Percentiles rank a stretch among this genome's conserved stretches.
phyloP scores from a whole-genome alignment of 768 basidiomycete species.

The Udeniomyces megalosporus region DNA sequence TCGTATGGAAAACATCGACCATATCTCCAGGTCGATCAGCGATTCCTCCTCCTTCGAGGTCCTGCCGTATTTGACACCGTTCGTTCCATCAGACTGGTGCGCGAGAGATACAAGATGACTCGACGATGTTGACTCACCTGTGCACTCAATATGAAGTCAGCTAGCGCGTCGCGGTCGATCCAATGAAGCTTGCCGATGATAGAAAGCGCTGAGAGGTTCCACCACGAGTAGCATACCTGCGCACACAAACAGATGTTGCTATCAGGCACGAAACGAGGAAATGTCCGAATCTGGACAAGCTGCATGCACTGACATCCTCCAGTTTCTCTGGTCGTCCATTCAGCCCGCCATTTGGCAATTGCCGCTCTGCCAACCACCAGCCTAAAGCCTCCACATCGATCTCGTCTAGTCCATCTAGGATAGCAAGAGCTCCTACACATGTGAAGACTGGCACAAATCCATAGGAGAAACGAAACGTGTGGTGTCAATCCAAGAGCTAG shows the following conservation, averaged over 20 bases:
- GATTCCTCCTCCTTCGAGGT: conserved; percentile 78
- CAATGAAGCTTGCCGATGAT: conserved; percentile 68
- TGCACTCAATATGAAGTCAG: conserved; percentile 68
- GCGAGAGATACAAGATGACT: not conserved
- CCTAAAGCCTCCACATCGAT: conserved; percentile 63
- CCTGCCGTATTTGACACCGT: conserved; percentile 37
- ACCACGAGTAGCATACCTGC: conserved; percentile 94
- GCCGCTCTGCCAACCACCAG: conserved; percentile 90
- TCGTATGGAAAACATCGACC: conserved; percentile 93
- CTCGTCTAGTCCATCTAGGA: conserved; percentile 60
- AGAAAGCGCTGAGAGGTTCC: conserved; percentile 77
- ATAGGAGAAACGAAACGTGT: no score
- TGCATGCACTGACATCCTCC: conserved; percentile 62
- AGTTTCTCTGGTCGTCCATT: conserved; percentile 97
- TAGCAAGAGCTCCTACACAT: conserved; percentile 74
- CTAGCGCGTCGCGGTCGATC: conserved; percentile 70
- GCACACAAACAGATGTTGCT: not conserved
- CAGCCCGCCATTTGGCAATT: conserved; percentile 79
- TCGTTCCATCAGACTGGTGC: no score
- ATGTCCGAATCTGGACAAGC: not conserved
- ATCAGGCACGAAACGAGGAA: not conserved
- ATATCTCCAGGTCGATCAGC: conserved; percentile 85
- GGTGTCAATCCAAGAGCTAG: no score
- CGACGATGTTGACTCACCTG: conserved; percentile 39
- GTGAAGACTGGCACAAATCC: not conserved